Conservation (phyloP, 148 eudicot species). For the Camellia japonica region DNA sequence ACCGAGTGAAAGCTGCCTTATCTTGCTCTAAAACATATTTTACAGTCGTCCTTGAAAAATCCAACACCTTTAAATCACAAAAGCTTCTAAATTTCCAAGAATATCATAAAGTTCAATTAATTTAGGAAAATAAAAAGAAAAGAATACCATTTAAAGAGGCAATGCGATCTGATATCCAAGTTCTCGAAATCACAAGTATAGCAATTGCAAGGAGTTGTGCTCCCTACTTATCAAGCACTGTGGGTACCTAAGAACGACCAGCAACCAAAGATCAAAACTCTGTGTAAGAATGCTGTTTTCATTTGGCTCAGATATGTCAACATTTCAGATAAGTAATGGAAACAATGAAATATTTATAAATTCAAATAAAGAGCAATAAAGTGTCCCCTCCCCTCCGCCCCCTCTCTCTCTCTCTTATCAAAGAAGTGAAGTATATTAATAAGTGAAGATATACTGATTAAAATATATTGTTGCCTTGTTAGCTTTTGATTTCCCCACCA, state of each 20-base stretch:
- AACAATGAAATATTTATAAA: background rate
- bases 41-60: constrained; percentile 80
- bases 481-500: too few species aligned
- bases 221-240: constrained; percentile 91
- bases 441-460: too few species aligned
- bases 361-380: background rate
- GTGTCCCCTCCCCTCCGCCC: too few species aligned
- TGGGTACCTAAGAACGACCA: constrained; percentile 65
- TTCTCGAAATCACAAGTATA: constrained; percentile 81
- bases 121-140: background rate
- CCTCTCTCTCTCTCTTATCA: too few species aligned
- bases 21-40: constrained; percentile 93
- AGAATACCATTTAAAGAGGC: constrained; percentile 92
- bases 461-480: background rate
- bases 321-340: background rate
- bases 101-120: background rate
- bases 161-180: constrained; percentile 93
- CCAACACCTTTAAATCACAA: constrained; percentile 1
- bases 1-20: constrained; percentile 73
- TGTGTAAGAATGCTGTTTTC: background rate
- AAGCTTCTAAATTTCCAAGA: constrained; percentile 2
- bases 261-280: constrained; percentile 8
- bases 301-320: background rate
- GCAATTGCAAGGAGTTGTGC: constrained; percentile 94
- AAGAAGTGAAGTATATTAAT: too few species aligned